Base-by-base conservation (phyloP, 2,329 filamentous ascomycete species). In the Venturia asperata region DNA sequence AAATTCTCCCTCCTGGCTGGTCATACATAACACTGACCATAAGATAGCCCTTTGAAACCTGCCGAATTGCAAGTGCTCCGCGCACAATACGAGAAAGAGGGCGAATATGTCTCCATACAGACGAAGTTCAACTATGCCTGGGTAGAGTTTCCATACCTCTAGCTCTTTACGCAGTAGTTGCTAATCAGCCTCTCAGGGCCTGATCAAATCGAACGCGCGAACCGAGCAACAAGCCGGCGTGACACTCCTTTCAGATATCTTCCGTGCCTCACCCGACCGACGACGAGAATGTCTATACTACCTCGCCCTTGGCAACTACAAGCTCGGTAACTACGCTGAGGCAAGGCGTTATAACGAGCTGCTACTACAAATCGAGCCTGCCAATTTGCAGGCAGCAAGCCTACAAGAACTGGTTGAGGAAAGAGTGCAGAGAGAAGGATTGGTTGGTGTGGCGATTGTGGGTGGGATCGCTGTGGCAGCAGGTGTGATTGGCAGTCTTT, bases 111-210 rank as follows among this genome's bases (percentile, higher is more conserved):
- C 67, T 92, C 93, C 67, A 85, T 99, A 49, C 94, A 99, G 78
- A 99, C 94, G 68, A 97, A 97, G 76, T 99, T 99, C 85, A 99
- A 99, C 86, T 97, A 93, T 77, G 93, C 94, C 74, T 99, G 94
- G 94, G 92, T 96, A 85, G 66, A 81, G 70, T 43, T 43, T 11
- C 21, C 15, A 37, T 19, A 15, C 56, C 10, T 39, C 39, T 27
- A 10, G 11, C n/a, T 30, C 5, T 39, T n/a, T 45, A 21, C 21
- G 15, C 37, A 47, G 42, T 13, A 9, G 13, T n/a, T 10, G 6
- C 52, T 58, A 11, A 47, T 24, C 17, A 37, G 58, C 13, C 19
- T 61, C 15, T 41, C 68, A 96, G 92, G 94, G 94, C 70, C 85
- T 99, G 70, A 96, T 99, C 72, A 99, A 97, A 82, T 97, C 93